Percentiles rank a stretch among this genome's conserved stretches.
Conservation (phyloP, 2,329 filamentous ascomycete species). For the Diaporthe batatas region DNA sequence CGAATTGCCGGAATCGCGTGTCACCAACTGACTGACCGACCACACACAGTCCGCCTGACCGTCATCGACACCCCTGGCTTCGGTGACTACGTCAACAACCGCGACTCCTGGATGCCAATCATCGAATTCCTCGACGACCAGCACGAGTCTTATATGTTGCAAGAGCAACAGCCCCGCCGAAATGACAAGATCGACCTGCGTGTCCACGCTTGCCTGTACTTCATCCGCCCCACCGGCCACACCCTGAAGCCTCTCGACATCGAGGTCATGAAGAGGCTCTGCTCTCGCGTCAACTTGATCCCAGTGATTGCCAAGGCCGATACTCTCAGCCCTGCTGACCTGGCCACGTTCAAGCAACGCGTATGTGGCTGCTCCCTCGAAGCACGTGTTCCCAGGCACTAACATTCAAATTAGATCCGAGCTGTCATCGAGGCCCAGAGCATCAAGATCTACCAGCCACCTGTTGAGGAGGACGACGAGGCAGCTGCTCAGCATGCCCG, state of each 20-base stretch:
- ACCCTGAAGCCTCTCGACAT: conserved; percentile 99
- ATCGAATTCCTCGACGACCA: conserved; percentile 99
- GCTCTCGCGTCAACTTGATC: conserved; percentile 97
- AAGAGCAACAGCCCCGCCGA: conserved; percentile 98
- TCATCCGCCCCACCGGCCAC: conserved; percentile 98
- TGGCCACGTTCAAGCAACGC: conserved; percentile 94
- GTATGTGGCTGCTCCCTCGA: conserved; percentile 61
- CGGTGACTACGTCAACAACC: conserved; percentile 99
- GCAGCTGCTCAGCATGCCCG: conserved; percentile 94
- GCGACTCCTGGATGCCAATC: conserved; percentile 99
- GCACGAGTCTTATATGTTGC: conserved; percentile 99
- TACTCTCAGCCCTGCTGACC: conserved; percentile 91
- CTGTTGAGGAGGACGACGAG: conserved; percentile 98
- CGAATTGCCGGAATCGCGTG: conserved; percentile 10
- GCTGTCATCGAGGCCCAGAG: conserved; percentile 97
- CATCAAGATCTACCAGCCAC: conserved; percentile 99
- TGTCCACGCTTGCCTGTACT: conserved; percentile 98
- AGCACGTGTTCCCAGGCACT: neutral
- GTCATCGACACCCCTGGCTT: conserved; percentile 99
- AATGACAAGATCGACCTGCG: conserved; percentile 99
- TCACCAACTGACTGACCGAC: conserved; percentile 47
- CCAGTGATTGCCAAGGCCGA: conserved; percentile 99
- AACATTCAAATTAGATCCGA: conserved; percentile 75
- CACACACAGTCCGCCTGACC: conserved; percentile 85
- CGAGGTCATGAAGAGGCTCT: conserved; percentile 99